These are phyloP conservation scores for Adansonia grandidieri DNA, from an alignment of 441 rosid species.

Conservation along the genomic window DNA sequence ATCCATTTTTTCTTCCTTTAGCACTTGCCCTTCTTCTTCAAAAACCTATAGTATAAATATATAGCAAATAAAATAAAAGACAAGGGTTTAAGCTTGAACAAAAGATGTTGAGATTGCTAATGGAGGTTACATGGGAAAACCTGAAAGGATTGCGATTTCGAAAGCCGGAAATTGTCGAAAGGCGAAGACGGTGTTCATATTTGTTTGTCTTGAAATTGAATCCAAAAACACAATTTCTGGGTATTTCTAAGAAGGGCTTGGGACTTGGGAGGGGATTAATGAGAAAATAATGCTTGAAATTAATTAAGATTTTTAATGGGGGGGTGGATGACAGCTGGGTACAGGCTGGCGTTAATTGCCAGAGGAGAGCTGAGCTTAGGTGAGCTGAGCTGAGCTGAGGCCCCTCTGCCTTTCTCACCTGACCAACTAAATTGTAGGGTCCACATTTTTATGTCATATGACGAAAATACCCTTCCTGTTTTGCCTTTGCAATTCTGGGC, in stretches of 20 bases:
- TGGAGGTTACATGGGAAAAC: constrained; percentile 10
- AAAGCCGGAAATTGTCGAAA: not conserved
- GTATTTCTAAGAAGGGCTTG: not conserved
- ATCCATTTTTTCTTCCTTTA: constrained; percentile 48
- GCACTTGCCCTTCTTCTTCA: not conserved
- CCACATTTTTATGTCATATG: not conserved
- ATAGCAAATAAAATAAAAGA: not conserved
- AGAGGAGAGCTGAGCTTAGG: constrained; percentile 24
- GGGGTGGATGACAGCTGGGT: constrained; percentile 30
- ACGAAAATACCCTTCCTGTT: not conserved
- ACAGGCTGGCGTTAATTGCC: constrained; percentile 2
- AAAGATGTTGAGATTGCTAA: not conserved
- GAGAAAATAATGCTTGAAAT: not conserved
- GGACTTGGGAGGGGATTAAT: constrained; percentile 4
- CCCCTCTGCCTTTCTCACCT: not conserved
- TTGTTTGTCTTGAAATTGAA: too few species aligned
- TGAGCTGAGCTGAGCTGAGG: constrained; percentile 24
- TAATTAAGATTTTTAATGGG: not conserved
- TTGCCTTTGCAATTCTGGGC: too few species aligned
- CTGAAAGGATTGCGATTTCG: too few species aligned
- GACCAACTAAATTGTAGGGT: not conserved
- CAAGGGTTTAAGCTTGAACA: not conserved
- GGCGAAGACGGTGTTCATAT: too few species aligned
- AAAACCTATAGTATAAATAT: not conserved
- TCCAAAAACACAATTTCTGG: too few species aligned